Evolutionary conservation across 257 asterid genomes (phyloP).

Genomic region (Salvia hispanica): DNA sequence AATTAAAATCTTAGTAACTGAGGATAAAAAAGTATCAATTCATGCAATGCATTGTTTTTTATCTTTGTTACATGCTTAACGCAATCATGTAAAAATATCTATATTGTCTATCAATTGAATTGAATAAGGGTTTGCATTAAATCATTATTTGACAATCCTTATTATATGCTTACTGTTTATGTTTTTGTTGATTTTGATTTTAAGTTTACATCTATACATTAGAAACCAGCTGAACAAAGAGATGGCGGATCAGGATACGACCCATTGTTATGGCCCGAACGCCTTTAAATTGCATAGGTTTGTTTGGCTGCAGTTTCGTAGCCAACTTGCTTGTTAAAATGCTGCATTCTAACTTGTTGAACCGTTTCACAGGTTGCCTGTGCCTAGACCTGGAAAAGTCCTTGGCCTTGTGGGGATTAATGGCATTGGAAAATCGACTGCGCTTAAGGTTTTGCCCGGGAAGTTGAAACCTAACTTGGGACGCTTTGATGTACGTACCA

Average conservation of each 20-base stretch:
- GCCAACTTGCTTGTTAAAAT: conserved; percentile 6
- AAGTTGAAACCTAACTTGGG: conserved; percentile 98
- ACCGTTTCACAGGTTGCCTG: conserved; percentile 69
- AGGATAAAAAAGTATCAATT: too few species aligned
- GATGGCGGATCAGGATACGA: conserved; percentile 96
- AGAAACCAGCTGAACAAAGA: conserved; percentile 36
- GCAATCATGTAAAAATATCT: too few species aligned
- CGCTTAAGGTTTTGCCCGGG: conserved; percentile 92
- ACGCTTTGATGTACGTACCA: conserved; percentile 62
- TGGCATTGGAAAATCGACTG: conserved; percentile 96
- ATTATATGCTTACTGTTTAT: not conserved
- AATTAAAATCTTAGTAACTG: too few species aligned
- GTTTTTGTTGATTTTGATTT: conserved; percentile 13
- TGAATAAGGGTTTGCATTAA: too few species aligned
- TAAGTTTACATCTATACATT: not conserved
- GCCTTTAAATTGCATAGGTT: conserved; percentile 93
- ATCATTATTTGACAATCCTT: too few species aligned
- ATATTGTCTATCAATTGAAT: too few species aligned
- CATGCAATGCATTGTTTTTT: too few species aligned
- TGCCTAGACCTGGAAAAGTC: conserved; percentile 98
- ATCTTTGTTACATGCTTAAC: too few species aligned
- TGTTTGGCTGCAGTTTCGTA: conserved; percentile 27
- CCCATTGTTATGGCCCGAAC: conserved; percentile 97
- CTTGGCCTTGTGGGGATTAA: conserved; percentile 99
- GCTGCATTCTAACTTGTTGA: conserved; percentile 17